A percentile compares a stretch with the other conserved stretches of the same genome.
Conservation (phyloP, 2,329 filamentous ascomycete species). For the Paraphaeosphaeria sporulosa region DNA sequence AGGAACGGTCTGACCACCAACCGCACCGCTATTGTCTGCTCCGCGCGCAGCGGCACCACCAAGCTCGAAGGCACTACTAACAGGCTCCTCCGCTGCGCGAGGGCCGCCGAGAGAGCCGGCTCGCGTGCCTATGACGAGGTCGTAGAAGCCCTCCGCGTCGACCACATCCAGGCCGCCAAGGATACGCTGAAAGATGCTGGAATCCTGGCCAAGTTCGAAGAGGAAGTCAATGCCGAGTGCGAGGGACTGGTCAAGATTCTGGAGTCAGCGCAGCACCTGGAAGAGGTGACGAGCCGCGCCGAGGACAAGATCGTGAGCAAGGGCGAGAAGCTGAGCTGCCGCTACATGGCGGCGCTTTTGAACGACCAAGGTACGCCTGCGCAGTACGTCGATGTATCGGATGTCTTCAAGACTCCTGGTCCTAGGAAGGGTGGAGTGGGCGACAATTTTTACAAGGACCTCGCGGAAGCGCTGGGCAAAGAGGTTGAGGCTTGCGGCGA, state of each 20-base stretch:
- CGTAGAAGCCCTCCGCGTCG: constrained; percentile 80
- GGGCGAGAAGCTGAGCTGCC: constrained; percentile 94
- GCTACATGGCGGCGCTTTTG: constrained; percentile 85
- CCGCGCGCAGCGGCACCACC: constrained; percentile 90
- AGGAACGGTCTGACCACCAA: constrained; percentile 66
- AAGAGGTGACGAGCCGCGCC: constrained; percentile 59
- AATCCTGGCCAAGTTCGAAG: constrained; percentile 63
- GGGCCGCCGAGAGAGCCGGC: constrained; percentile 53
- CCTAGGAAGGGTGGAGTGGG: constrained; percentile 48
- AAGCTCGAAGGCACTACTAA: constrained; percentile 96
- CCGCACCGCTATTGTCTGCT: constrained; percentile 91
- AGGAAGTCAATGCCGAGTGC: constrained; percentile 80
- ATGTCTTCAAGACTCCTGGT: constrained; percentile 72
- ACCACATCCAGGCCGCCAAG: constrained; percentile 79
- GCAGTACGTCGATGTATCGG: constrained; percentile 88
- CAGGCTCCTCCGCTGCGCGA: constrained; percentile 59
- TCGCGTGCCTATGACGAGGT: constrained; percentile 71
- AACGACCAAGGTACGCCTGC: constrained; percentile 82
- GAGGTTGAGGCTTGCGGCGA: constrained; percentile 53
- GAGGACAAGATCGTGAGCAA: constrained; percentile 85
- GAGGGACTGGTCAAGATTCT: constrained; percentile 78
- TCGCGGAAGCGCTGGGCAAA: constrained; percentile 51
- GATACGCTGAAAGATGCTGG: constrained; percentile 50
- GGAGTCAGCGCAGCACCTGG: constrained; percentile 66
- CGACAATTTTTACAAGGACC: constrained; percentile 56